Evolutionary conservation across 75 land plant genomes (phyloP).

Genomic region (Larix kaempferi): DNA sequence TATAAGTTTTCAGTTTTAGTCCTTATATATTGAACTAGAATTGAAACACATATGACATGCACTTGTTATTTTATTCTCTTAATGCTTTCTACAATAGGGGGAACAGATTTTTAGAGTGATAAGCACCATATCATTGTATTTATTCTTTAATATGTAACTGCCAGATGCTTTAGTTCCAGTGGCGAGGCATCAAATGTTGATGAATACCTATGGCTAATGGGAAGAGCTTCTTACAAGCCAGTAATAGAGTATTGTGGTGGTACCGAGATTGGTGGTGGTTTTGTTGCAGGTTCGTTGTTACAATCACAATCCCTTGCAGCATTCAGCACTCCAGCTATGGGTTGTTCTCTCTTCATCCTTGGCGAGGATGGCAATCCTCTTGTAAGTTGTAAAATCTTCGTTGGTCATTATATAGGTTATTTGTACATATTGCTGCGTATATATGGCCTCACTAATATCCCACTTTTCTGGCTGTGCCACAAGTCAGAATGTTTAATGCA

Average conservation of each 20-base stretch:
- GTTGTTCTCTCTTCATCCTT: slow-evolving; percentile 80
- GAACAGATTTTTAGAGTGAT: not conserved
- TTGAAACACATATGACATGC: not conserved
- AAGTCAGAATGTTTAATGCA: too few species aligned
- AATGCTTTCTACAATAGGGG: not conserved
- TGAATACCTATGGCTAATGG: slow-evolving; percentile 96
- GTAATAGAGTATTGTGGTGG: slow-evolving; percentile 98
- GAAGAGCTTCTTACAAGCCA: slow-evolving; percentile 88
- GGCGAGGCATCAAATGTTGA: slow-evolving; percentile 96
- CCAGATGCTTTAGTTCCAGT: slow-evolving; percentile 88
- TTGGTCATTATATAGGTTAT: not conserved
- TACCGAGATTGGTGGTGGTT: slow-evolving; percentile 97
- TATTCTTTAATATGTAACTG: not conserved
- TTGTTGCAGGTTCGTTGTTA: slow-evolving; percentile 79
- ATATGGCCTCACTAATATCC: not conserved
- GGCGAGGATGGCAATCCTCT: slow-evolving; percentile 70
- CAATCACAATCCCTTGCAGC: slow-evolving; percentile 84
- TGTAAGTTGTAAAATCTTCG: slow-evolving; percentile 35
- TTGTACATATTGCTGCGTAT: not conserved
- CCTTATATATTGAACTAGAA: not conserved
- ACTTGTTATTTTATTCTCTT: not conserved
- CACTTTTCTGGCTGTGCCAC: not conserved
- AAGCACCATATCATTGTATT: not conserved
- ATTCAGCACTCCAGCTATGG: slow-evolving; percentile 95
- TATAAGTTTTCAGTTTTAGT: not conserved